Evolutionary conservation across 2,329 filamentous ascomycete genomes (phyloP), one percentile per base, ranked within the genome.

Genomic region (Cladophialophora exuberans): DNA sequence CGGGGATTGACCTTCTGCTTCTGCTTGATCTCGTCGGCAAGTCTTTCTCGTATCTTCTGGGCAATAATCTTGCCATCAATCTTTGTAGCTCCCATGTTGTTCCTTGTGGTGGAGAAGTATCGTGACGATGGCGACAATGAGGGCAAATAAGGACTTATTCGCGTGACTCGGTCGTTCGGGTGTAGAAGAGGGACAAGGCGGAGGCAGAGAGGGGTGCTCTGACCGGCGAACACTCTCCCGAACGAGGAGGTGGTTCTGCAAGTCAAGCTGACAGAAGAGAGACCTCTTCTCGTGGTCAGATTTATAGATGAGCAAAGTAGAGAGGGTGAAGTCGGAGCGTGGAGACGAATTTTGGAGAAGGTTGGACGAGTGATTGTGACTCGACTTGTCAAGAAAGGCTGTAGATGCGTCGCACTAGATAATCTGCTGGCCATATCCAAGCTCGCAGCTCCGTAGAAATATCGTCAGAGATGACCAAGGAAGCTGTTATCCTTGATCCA

Each of bases 1-100:
- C 91, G 83, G 35, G 93, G 88, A 72, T 97, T 97, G 58, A 79
- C 74, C 75, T 84, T 82, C 74, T 97, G 93, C 71, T 85, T 88
- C 71, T 89, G 80, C 64, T 84, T 82, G 73, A 99, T 95, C 74
- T 97, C 87, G 42, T 77, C 78, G 66, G 87, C 87, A 67, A 99
- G 82, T 59, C 82, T 82, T 77, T 92, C 89, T 59, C 94, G 87
- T 71, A 97, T 96, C 70, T 79, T 83, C 79, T 93, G 95, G 65
- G 94, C 94, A 77, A 97, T 91, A 71, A 90, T 90, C 53, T 87
- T 96, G 79, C 94, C 94, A 78, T 99, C 94, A 68, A 99, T 94
- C 80, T 91, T 96, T 67, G 82, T 84, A 64, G 90, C 93, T 65
- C 85, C 84, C 92, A 97, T 97, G 69, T 76, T 79, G 69, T 76